Evolutionary conservation across 1,284 basidiomycete genomes (phyloP).

Genomic region (Somion occarium): DNA sequence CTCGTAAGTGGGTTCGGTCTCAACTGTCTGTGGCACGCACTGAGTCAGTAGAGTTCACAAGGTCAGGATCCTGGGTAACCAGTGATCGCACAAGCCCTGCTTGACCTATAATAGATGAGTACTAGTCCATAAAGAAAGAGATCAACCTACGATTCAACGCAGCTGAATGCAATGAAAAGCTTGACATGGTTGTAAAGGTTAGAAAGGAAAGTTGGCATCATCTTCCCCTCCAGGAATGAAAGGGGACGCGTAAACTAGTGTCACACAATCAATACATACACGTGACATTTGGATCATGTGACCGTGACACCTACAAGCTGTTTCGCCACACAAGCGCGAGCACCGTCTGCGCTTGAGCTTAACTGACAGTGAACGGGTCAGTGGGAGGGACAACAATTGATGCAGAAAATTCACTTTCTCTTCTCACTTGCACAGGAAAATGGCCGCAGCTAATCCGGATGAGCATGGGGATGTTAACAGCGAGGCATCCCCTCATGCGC

Average conservation of each 20-base stretch:
- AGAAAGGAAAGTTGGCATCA: not conserved
- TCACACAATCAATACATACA: not conserved
- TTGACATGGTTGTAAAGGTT: conserved; percentile 12
- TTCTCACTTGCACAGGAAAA: not conserved
- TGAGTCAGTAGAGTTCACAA: conserved; percentile 65
- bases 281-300: not conserved
- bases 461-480: not conserved
- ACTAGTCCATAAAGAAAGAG: conserved; percentile 1
- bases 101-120: conserved; percentile 51
- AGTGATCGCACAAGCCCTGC: conserved; percentile 69
- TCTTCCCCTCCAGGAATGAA: not conserved
- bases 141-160: conserved; percentile 56
- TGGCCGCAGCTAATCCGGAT: not conserved
- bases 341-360: too few relatives aligned
- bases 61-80: conserved; percentile 60
- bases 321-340: not conserved
- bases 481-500: conserved; percentile 42
- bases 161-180: conserved; percentile 52
- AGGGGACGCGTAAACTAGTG: conserved; percentile 6
- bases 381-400: too few relatives aligned
- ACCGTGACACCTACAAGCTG: not conserved
- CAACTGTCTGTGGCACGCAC: conserved; percentile 39
- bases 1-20: too few relatives aligned
- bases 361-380: too few relatives aligned
- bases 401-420: not conserved